Evolutionary conservation across 164 flowering plant species (phyloP), one percentile per base, ranked within the genome.

Genomic region (Euptelea pleiosperma): DNA sequence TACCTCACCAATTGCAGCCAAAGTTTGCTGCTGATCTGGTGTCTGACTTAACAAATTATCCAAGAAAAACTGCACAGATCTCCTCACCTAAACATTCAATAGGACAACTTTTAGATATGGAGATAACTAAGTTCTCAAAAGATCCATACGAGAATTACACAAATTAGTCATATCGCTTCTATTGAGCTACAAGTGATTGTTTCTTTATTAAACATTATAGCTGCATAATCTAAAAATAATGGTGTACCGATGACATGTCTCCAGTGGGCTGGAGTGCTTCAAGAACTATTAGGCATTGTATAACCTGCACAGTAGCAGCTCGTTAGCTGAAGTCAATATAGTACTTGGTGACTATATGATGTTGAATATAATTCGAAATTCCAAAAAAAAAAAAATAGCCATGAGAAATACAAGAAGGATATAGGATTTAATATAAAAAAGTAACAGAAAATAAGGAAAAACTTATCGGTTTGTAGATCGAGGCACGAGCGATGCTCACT

Each of bases 1-100:
- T 82, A 92, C 98, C 96, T 92, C 98, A 16, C 98, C 96, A 70
- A 92, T 84, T 66, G 93, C 90, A 66, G 91, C 53, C 43, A 92
- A 76, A 55, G 96, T 92, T 61, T 79, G 81, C 75, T 84, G 72
- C 70, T 84, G 93, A 70, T 92, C 94, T 31, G 95, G 93, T 52
- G 69, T 73, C 76, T 85, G 94, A 72, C 70, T 75, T 55, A 89
- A 64, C 66, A 73, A 70, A 74, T 86, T 92, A 70, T 89, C 84
- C 78, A 92, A 71, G 85, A 89, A 92, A 71, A 76, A 92, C 69
- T 87, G 91, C 60, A 92, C 82, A 6, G 98, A 82, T 76, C 98
- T 85, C 70, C 87, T 84, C 57, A 92, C 98, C 98, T 89, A 56
- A 41, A 36, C 28, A 50, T 52, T 54, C 3, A 21, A 43, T 19